Evolutionary conservation across 1,284 basidiomycete species (phyloP), one percentile per base, ranked within the genome.

Genomic region (Exobasidium cylindrosporum): DNA sequence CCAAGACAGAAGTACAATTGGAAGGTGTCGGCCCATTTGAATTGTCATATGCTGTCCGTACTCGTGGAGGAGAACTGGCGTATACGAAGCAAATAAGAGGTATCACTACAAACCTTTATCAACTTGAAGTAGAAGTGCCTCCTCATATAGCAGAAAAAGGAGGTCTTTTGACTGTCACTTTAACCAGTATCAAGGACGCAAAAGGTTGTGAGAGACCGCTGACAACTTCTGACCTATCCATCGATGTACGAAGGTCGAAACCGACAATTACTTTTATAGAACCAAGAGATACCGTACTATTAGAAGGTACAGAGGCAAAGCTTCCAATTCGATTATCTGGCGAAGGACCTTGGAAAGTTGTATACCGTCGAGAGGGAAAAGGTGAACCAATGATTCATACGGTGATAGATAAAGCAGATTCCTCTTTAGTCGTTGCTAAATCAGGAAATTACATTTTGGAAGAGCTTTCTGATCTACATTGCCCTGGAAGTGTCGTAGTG

Each of bases 201-300:
- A 91, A 91, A 72, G 89, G 89, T 23, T 97, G 95, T 81, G 89
- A 89, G 73, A 85, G 90, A 45, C 80, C 87, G 21, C 82, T 97
- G 26, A 86, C 87, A 23, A 87, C 88, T 0, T 87, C 89, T 21
- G 90, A 91, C 14, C 82, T 96, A 55, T 85, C 87, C n/a, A 89
- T 96, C 58, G 91, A 92, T 69, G 91, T 97, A n/a, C 86, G 89
- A 70, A 84, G 91, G 60, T 84, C 89, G 14, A 88, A 89, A 87
- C 92, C 95, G 1, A 94, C 89, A 1, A 92, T 85, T 23, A 88
- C 87, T 72, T 96, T 97, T 81, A 90, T 90, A 73, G 85, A 88
- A 44, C 84, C 71, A 7, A 53, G 72, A 49, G 83, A 84, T 46
- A 81, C 88, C 6, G 85, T 87, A 3, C 85, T 93, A 45, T 84